Percentiles rank a stretch among this genome's conserved stretches.
These are phyloP conservation scores for Diaporthe australafricana DNA, from an alignment of 2,329 filamentous ascomycete species.

Conservation along the genomic window DNA sequence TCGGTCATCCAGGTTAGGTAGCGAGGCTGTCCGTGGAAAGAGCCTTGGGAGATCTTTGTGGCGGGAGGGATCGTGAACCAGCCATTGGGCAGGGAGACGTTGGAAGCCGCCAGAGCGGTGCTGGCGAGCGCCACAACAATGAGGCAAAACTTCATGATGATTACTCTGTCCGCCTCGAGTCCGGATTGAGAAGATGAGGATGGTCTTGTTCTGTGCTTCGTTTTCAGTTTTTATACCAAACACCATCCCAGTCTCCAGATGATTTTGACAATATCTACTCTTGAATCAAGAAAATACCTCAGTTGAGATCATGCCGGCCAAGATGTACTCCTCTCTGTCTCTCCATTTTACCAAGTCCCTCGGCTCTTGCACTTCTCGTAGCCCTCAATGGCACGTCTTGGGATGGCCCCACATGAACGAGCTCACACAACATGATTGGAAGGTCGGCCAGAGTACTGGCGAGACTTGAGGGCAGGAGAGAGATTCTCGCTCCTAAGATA, in stretches of 20 bases:
- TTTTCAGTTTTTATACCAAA: neutral
- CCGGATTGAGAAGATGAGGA: too few species aligned
- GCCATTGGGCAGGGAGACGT: constrained; percentile 9
- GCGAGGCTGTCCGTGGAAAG: constrained; percentile 18
- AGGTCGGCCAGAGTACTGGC: neutral
- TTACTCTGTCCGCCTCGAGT: neutral
- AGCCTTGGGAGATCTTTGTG: neutral
- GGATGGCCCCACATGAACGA: neutral
- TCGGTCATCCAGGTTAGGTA: constrained; percentile 21
- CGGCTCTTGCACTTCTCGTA: neutral
- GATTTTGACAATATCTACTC: neutral
- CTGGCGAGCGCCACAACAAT: neutral
- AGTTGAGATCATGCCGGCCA: neutral
- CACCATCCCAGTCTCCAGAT: neutral
- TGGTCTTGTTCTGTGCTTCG: too few species aligned
- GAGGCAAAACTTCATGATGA: neutral
- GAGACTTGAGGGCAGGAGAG: neutral
- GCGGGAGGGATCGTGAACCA: constrained; percentile 19
- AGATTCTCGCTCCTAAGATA: neutral
- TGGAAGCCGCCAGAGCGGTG: neutral
- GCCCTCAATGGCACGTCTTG: neutral
- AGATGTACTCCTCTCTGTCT: neutral
- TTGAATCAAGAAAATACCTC: neutral
- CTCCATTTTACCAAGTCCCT: neutral
- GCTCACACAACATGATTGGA: constrained; percentile 5